Evolutionary conservation across 208 protist genomes (phyloP).

Genomic region (Leishmania mexicana): DNA sequence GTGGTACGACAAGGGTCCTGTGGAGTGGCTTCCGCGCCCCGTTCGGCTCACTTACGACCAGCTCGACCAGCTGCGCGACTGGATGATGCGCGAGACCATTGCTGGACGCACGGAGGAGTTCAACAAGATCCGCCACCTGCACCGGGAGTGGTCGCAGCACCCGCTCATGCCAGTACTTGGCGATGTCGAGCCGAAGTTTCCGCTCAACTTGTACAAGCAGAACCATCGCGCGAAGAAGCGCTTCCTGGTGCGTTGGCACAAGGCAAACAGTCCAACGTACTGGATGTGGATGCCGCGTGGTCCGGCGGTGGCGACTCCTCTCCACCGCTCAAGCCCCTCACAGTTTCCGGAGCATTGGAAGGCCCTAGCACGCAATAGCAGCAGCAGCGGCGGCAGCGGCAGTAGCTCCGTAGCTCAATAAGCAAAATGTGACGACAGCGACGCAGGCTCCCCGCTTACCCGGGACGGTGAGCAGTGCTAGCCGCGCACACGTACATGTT

Average conservation of each 20-base stretch:
- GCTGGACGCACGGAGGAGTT: slow-evolving; percentile 69
- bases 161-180: slow-evolving; percentile 89
- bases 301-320: slow-evolving; percentile 48
- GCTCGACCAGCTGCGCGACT: slow-evolving; percentile 81
- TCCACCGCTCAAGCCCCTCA: slow-evolving; percentile 64
- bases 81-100: slow-evolving; percentile 91
- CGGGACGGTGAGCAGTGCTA: not conserved
- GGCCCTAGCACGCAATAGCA: slow-evolving; percentile 42
- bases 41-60: slow-evolving; percentile 83
- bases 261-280: slow-evolving; percentile 85
- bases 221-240: slow-evolving; percentile 83
- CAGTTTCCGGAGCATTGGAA: slow-evolving; percentile 86
- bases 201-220: slow-evolving; percentile 90
- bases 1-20: slow-evolving; percentile 90
- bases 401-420: not conserved
- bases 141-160: slow-evolving; percentile 88
- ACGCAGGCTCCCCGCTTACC: not conserved
- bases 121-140: slow-evolving; percentile 75
- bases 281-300: slow-evolving; percentile 90
- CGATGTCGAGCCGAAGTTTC: slow-evolving; percentile 90
- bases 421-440: not conserved
- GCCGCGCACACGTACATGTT: too few species aligned
- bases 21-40: slow-evolving; percentile 90
- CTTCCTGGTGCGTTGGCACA: slow-evolving; percentile 91
- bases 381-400: not conserved